Percentiles rank a stretch among this genome's conserved stretches.
These are phyloP conservation scores for Pterocarpus santalinus DNA, from an alignment of 306 rosid species.

Conservation along the genomic window DNA sequence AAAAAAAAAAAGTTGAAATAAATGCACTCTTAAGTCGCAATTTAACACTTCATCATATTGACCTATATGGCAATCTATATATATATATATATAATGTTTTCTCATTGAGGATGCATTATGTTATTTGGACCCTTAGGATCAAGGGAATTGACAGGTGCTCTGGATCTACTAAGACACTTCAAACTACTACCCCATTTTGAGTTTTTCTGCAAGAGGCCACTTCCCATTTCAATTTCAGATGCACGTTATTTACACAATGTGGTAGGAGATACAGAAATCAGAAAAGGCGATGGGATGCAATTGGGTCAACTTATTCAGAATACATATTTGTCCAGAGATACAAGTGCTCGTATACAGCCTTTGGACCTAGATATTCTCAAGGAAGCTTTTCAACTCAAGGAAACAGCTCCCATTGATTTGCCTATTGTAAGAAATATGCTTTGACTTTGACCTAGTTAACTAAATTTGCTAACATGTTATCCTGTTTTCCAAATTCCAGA, in stretches of 20 bases:
- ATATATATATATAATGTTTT: background rate
- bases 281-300: constrained; percentile 99
- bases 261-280: constrained; percentile 93
- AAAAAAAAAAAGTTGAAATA: too few species aligned
- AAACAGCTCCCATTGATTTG: constrained; percentile 78
- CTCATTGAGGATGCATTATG: background rate
- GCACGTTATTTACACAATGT: constrained; percentile 88
- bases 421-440: constrained; percentile 73
- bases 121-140: constrained; percentile 70
- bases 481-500: background rate
- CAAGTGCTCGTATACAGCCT: constrained; percentile 77
- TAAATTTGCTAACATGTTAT: constrained; percentile 21
- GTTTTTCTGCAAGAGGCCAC: constrained; percentile 93
- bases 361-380: constrained; percentile 83
- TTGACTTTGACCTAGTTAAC: constrained; percentile 9
- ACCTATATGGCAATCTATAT: too few species aligned
- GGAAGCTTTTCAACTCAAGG: constrained; percentile 89
- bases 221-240: constrained; percentile 85
- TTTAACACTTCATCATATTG: background rate
- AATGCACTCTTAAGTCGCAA: background rate
- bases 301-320: constrained; percentile 93
- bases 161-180: constrained; percentile 90
- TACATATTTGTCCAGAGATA: constrained; percentile 68
- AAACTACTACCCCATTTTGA: constrained; percentile 86
- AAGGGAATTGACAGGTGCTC: constrained; percentile 93